These are phyloP conservation scores for Ceratobasidium sp. DNA, from an alignment of 1,284 basidiomycete genomes.

Conservation along the genomic window DNA sequence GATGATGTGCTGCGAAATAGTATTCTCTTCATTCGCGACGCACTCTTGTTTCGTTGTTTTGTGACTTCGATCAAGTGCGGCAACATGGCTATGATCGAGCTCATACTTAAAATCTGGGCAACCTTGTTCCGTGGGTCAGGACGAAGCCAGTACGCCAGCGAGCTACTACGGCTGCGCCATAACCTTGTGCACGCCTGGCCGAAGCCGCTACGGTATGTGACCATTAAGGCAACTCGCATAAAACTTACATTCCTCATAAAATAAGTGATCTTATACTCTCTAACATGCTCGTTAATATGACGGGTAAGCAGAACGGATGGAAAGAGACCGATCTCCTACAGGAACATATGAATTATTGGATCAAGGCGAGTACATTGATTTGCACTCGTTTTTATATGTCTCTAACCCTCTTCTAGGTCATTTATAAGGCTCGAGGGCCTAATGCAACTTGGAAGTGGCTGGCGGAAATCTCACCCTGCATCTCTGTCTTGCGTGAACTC, in stretches of 20 bases:
- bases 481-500: neutral
- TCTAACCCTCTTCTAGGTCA: too few relatives aligned
- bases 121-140: neutral
- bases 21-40: slow-evolving; percentile 8
- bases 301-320: neutral
- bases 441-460: slow-evolving; percentile 8
- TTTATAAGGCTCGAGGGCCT: slow-evolving; percentile 3
- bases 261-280: neutral
- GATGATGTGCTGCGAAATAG: slow-evolving; percentile 4
- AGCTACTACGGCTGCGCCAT: slow-evolving; percentile 5
- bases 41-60: slow-evolving; percentile 14
- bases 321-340: slow-evolving; percentile 5
- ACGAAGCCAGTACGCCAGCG: neutral
- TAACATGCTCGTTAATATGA: slow-evolving; percentile 6
- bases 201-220: slow-evolving; percentile 3
- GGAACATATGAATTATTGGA: slow-evolving; percentile 2
- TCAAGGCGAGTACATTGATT: slow-evolving; percentile 1
- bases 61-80: slow-evolving; percentile 6
- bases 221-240: neutral
- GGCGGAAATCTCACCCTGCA: slow-evolving; percentile 5
- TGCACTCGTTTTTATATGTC: too few relatives aligned
- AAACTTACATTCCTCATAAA: neutral
- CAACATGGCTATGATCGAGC: slow-evolving; percentile 11
- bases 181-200: slow-evolving; percentile 24
- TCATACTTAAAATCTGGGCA: slow-evolving; percentile 1